Evolutionary conservation across 108 stramenopile species (phyloP), one percentile per base, ranked within the genome.

Genomic region (Discostella pseudostelligera): DNA sequence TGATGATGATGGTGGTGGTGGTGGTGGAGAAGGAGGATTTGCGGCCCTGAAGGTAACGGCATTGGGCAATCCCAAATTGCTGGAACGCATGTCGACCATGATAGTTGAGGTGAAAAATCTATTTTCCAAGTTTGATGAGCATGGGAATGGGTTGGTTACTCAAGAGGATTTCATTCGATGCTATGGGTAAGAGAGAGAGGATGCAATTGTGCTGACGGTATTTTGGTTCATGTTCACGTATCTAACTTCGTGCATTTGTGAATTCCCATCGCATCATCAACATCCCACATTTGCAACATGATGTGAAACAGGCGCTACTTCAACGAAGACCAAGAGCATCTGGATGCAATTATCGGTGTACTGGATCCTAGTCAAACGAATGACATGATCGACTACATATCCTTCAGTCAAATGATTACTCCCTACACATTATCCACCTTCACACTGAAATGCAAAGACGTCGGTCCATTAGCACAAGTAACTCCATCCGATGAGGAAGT

Each of bases 41-140:
- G 95, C 95, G 10, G 98, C 98, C 7, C 67, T 98, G 42, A 99
- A 99, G 78, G 75, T 97, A 7, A 97, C 98, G 24, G 96, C 96
- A 0, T 74, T 99, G 28, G 94, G 94, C 0, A 85, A 97, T 73
- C 98, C 98, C 1, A 59, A 81, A 36, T 64, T 97, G 37, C 65
- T 99, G 19, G 81, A 89, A 50, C 87, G 94, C 16, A 74, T 97
- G 81, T 87, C 92, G n/a, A 59, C 51, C 29, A 81, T 86, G 37
- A 87, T 96, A 58, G 67, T 81, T 4, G 96, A 96, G 63, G 69
- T 76, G 8, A 65, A 81, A 44, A 68, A 56, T 14, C 67, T 96
- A 26, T 96, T 95, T 74, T 42, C 59, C 19, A 78, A 74, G 42
- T 84, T 89, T 74, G 91, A 95, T 47, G 61, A 49, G 3, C 22